Percentiles rank a stretch among this genome's conserved stretches.
These are phyloP conservation scores for Rhizopus microsporus DNA, from an alignment of 371 early-diverging fungal species.

Conservation along the genomic window DNA sequence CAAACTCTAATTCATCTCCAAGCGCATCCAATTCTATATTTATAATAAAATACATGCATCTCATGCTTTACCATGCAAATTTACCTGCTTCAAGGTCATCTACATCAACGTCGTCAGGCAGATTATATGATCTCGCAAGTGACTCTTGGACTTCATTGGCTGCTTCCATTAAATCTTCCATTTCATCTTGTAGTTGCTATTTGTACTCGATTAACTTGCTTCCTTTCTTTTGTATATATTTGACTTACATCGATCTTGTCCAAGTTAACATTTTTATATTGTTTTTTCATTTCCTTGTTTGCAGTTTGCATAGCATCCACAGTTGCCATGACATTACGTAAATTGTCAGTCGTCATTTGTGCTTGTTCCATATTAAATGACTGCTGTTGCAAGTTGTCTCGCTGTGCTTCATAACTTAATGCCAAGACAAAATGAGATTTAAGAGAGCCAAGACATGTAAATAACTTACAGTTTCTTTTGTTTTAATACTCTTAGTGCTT, in stretches of 20 bases:
- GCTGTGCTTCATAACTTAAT: slow-evolving; percentile 83
- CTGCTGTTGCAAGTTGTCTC: slow-evolving; percentile 91
- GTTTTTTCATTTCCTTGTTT: slow-evolving; percentile 90
- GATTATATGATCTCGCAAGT: slow-evolving; percentile 84
- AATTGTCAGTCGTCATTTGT: slow-evolving; percentile 89
- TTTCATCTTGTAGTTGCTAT: slow-evolving; percentile 93
- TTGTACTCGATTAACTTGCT: neutral
- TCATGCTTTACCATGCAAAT: neutral
- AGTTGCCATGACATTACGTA: slow-evolving; percentile 90
- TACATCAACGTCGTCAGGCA: slow-evolving; percentile 95
- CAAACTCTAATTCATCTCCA: slow-evolving; percentile 84
- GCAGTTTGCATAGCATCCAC: slow-evolving; percentile 94
- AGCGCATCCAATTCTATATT: slow-evolving; percentile 88
- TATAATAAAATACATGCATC: neutral
- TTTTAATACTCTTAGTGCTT: slow-evolving; percentile 87
- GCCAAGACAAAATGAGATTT: neutral
- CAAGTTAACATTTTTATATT: slow-evolving; percentile 79
- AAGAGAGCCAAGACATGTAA: neutral
- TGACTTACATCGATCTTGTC: slow-evolving; percentile 87
- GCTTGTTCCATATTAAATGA: slow-evolving; percentile 98
- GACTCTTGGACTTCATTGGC: slow-evolving; percentile 96
- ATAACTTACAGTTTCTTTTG: slow-evolving; percentile 82
- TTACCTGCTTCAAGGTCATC: slow-evolving; percentile 93
- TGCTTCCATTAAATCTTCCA: slow-evolving; percentile 94
- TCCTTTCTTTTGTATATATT: neutral